Base-by-base conservation (phyloP, 2,329 filamentous ascomycete species). In the Metarhizium anisopliae region DNA sequence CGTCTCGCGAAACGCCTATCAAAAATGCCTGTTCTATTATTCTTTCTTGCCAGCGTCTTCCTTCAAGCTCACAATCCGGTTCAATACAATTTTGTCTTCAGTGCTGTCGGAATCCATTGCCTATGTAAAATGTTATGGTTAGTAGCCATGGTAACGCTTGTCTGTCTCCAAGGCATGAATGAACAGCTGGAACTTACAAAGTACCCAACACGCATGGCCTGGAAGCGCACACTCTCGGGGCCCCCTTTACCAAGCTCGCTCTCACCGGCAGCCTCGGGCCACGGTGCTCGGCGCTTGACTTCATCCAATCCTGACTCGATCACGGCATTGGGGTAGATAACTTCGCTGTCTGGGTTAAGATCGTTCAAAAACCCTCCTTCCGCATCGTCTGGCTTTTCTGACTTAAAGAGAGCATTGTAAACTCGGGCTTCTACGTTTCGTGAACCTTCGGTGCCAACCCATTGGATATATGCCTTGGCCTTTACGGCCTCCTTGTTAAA, bases 11-110 rank as follows among this genome's bases (percentile, higher is more conserved):
- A 35, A 47, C 43, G 10, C 10, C 43, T 25, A 4, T 30, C 25
- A 18, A 49, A 49, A 49, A 49, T 29, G 18, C n/a, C 10, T 25
- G 5, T 25, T 25, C 8, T 10, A 8, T 47, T 47, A 47, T 25
- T 14, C 16, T 30, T 63, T 68, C 78, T 91, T 91, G 55, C 84
- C 84, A n/a, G 81, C 75, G 67, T 95, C 90, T 72, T 96, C 92
- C 76, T 95, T 95, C 66, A 96, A 72, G 51, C 87, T 89, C 25
- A 97, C 92, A 65, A 97, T 96, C 53, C 90, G 82, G 74, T 97
- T 97, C 35, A 97, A 74, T 51, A 97, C 82, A 61, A 95, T 77
- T 70, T 86, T 89, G n/a, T 90, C 88, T 36, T 83, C 82, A 0
- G 83, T 87, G 58, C 84, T 89, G 64, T 95, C 90, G 52, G 80